A percentile compares a stretch with the other conserved stretches of the same genome.
These are phyloP conservation scores for Irpex lacteus DNA, from an alignment of 1,284 basidiomycete genomes.

Conservation along the genomic window DNA sequence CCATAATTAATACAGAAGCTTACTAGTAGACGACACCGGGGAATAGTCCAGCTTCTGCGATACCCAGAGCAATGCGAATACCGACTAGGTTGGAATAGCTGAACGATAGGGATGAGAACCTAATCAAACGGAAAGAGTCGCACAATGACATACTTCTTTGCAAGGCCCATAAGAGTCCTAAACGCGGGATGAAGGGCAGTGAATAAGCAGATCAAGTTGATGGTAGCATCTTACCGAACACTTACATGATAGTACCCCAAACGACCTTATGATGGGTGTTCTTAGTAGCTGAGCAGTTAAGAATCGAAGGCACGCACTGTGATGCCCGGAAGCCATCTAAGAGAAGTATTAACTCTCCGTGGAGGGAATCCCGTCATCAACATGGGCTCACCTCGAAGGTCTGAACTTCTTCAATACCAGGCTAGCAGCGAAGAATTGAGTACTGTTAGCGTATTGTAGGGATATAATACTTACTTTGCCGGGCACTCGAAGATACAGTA, in stretches of 20 bases:
- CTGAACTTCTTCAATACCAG: conserved; percentile 32
- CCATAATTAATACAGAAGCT: conserved; percentile 9
- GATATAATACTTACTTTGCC: conserved; percentile 44
- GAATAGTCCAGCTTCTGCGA: conserved; percentile 69
- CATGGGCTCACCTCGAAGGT: conserved; percentile 23
- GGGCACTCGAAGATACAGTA: conserved; percentile 63
- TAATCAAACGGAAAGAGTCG: background rate
- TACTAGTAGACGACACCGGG: conserved; percentile 66
- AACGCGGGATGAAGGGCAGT: background rate
- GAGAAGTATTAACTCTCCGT: background rate
- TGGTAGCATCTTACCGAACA: conserved; percentile 53
- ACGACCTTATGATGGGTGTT: conserved; percentile 16
- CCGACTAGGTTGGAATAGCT: conserved; percentile 64
- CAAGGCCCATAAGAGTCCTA: conserved; percentile 66
- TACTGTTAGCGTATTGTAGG: background rate
- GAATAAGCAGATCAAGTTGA: conserved; percentile 13
- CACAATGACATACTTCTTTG: conserved; percentile 46
- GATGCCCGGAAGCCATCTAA: conserved; percentile 30
- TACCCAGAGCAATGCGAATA: conserved; percentile 55
- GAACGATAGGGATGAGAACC: background rate
- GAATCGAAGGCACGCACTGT: conserved; percentile 18
- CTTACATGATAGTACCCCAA: conserved; percentile 27
- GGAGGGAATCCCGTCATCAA: background rate
- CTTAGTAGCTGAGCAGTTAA: background rate
- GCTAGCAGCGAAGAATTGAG: conserved; percentile 14